Conservation (phyloP, 176 grass and related monocot genomes). For the Carex myosuroides region DNA sequence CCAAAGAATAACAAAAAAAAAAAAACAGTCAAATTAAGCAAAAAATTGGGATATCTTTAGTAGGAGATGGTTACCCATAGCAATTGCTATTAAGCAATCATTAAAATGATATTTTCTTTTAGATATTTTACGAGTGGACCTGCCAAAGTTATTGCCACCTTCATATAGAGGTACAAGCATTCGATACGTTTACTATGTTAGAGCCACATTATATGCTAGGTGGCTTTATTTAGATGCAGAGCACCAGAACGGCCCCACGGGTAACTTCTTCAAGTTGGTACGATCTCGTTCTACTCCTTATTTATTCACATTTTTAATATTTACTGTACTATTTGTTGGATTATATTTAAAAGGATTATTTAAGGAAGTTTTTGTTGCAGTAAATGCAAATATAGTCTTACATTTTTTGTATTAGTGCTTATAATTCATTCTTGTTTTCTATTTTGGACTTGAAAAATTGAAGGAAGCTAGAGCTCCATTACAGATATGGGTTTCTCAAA, state of each 20-base stretch:
- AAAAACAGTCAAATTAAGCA: neutral
- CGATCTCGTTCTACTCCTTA: slow-evolving; percentile 21
- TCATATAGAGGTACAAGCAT: slow-evolving; percentile 86
- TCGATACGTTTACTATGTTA: slow-evolving; percentile 95
- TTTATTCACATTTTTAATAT: neutral
- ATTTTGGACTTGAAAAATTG: neutral
- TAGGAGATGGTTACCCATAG: neutral
- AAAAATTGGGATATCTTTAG: neutral
- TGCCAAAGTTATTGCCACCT: slow-evolving; percentile 81
- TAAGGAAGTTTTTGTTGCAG: neutral
- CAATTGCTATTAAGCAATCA: neutral
- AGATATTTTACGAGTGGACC: slow-evolving; percentile 74
- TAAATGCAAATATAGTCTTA: slow-evolving; percentile 11
- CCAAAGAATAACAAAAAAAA: neutral
- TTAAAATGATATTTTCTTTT: slow-evolving; percentile 13
- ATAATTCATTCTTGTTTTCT: slow-evolving; percentile 22
- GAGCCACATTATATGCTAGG: slow-evolving; percentile 56
- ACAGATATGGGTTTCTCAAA: slow-evolving; percentile 87
- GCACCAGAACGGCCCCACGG: slow-evolving; percentile 35
- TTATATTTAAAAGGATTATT: neutral
- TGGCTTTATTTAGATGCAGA: slow-evolving; percentile 41
- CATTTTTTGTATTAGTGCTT: slow-evolving; percentile 2
- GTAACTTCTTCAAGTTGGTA: slow-evolving; percentile 63
- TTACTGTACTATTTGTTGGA: slow-evolving; percentile 16
- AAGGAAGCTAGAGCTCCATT: slow-evolving; percentile 78